Percentiles rank a stretch among this genome's conserved stretches.
Conservation (phyloP, 345 rosid species). For the Viola odorata region DNA sequence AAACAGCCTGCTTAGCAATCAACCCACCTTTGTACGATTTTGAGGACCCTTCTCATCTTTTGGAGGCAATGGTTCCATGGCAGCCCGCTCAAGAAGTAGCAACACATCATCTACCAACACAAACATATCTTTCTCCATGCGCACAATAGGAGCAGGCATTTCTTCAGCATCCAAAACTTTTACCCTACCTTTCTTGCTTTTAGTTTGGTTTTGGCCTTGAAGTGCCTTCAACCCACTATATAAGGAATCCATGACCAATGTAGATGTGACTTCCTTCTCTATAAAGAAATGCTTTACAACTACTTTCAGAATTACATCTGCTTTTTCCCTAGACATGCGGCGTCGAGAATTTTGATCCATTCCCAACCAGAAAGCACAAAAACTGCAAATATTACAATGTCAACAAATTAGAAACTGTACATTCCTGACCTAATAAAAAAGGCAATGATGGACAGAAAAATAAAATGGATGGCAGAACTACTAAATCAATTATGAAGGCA, state of each 20-base stretch:
- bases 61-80: constrained; percentile 72
- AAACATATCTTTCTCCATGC: constrained; percentile 67
- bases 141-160: constrained; percentile 70
- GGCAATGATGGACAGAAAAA: not conserved
- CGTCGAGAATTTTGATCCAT: constrained; percentile 65
- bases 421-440: not conserved
- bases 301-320: constrained; percentile 68
- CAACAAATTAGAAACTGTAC: not conserved
- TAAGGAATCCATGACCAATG: constrained; percentile 98
- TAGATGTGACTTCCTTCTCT: constrained; percentile 91
- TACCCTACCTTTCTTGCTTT: constrained; percentile 50
- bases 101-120: constrained; percentile 79
- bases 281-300: constrained; percentile 86
- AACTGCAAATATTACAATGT: constrained; percentile 44
- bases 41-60: constrained; percentile 85
- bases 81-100: constrained; percentile 67
- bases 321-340: constrained; percentile 76
- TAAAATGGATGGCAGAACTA: not conserved
- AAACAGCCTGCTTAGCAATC: too few species aligned
- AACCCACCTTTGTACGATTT: constrained; percentile 69
- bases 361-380: constrained; percentile 77
- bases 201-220: constrained; percentile 73
- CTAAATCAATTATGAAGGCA: not conserved
- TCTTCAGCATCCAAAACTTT: constrained; percentile 55
- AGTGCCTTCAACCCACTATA: constrained; percentile 95